Percentiles rank a stretch among this genome's conserved stretches.
Evolutionary conservation across 495 filamentous ascomycete genomes (phyloP).

Genomic region (Penicillium mononematosum): DNA sequence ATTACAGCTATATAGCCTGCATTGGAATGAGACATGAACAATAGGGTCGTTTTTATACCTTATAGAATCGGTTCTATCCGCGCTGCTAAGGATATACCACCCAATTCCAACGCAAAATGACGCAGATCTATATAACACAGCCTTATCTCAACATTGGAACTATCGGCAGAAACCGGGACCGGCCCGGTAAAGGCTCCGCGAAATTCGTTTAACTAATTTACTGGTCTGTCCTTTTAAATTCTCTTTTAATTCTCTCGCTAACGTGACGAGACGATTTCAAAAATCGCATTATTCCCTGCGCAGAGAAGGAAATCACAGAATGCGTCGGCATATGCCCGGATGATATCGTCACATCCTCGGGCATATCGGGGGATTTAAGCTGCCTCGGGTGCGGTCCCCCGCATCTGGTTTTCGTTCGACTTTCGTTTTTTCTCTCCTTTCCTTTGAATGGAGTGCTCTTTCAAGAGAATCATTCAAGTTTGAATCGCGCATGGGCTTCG

Average conservation of each 20-base stretch:
- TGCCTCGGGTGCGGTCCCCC: slow-evolving; percentile 5
- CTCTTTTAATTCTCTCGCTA: slow-evolving; percentile 1
- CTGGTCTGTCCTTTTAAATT: slow-evolving; percentile 1
- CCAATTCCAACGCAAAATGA: not conserved
- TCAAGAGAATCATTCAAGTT: not conserved
- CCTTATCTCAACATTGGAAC: slow-evolving; percentile 3
- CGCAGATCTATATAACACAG: not conserved
- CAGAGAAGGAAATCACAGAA: not conserved
- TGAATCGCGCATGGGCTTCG: not conserved
- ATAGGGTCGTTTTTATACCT: not conserved
- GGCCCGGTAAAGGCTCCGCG: slow-evolving; percentile 16
- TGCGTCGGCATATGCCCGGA: slow-evolving; percentile 3
- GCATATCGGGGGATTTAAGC: slow-evolving; percentile 1
- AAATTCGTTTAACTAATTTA: slow-evolving; percentile 22
- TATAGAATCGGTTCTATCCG: not conserved
- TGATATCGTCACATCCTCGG: slow-evolving; percentile 2
- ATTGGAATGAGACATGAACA: not conserved
- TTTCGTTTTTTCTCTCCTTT: slow-evolving; percentile 14
- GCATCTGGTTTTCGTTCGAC: slow-evolving; percentile 13
- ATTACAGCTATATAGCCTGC: not conserved
- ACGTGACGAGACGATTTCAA: not conserved
- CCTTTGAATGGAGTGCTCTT: slow-evolving; percentile 4
- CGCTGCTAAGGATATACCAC: not conserved
- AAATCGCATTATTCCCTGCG: not conserved
- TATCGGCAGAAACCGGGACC: slow-evolving; percentile 35